phyloP scores from a whole-genome alignment of 2,329 filamentous ascomycete species.

The Myriosclerotinia scirpicola region DNA sequence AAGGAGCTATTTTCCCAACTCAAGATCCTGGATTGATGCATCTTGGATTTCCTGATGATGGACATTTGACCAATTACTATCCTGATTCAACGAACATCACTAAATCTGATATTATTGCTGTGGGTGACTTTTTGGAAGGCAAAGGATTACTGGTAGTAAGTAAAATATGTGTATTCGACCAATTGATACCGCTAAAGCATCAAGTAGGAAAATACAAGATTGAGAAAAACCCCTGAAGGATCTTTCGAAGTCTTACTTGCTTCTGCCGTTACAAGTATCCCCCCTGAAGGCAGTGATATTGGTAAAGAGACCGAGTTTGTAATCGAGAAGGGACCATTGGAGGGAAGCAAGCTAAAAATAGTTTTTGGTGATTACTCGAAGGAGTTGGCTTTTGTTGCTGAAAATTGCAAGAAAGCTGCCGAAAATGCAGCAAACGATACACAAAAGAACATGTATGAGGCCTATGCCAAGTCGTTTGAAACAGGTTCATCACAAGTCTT shows the following conservation, averaged over 20 bases:
- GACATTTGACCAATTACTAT: constrained; percentile 81
- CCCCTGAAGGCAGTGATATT: constrained; percentile 64
- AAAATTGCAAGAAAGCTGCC: constrained; percentile 66
- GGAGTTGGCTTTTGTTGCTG: constrained; percentile 68
- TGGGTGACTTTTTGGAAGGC: constrained; percentile 71
- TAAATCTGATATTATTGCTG: constrained; percentile 69
- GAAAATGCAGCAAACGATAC: constrained; percentile 71
- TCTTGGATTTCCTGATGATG: constrained; percentile 70
- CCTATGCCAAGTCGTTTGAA: constrained; percentile 74
- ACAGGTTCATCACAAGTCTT: constrained; percentile 73
- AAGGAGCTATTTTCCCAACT: constrained; percentile 70
- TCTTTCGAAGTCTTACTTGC: constrained; percentile 74
- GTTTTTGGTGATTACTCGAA: constrained; percentile 73
- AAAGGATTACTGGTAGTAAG: constrained; percentile 61
- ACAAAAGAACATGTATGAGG: constrained; percentile 70
- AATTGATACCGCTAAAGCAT: neutral
- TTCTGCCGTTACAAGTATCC: constrained; percentile 61
- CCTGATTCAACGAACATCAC: constrained; percentile 73
- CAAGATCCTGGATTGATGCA: constrained; percentile 66
- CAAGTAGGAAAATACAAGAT: constrained; percentile 67
- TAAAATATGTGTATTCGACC: neutral
- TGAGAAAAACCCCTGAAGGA: constrained; percentile 64
- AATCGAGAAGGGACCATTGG: constrained; percentile 57
- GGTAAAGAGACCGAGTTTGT: constrained; percentile 63
- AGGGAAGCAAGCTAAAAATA: constrained; percentile 68